Evolutionary conservation across 2,329 filamentous ascomycete species (phyloP).

Genomic region (Leptosphaerulina australis): DNA sequence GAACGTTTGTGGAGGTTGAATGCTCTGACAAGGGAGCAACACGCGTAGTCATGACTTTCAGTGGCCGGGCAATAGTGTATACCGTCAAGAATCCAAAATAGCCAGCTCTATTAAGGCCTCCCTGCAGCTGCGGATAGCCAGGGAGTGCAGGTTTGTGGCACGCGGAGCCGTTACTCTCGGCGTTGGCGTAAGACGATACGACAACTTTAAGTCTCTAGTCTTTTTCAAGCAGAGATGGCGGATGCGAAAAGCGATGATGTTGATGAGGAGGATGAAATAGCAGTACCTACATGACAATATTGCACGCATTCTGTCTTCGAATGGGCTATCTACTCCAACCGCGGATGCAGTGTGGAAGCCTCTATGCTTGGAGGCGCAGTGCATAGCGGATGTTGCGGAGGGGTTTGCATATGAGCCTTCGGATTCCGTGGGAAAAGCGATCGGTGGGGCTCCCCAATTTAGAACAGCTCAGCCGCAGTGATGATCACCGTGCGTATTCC

Average conservation of each 20-base stretch:
- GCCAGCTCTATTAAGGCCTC: constrained; percentile 4
- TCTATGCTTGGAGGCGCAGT: constrained; percentile 10
- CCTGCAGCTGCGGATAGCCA: constrained; percentile 12
- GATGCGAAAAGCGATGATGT: not conserved
- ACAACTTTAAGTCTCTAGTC: constrained; percentile 5
- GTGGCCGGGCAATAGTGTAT: constrained; percentile 27
- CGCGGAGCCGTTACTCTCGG: constrained; percentile 6
- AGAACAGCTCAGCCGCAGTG: constrained; percentile 14
- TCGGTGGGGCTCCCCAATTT: constrained; percentile 14
- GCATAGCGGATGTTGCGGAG: constrained; percentile 8
- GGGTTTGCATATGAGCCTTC: constrained; percentile 7
- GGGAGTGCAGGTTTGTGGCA: constrained; percentile 15
- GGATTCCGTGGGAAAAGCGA: constrained; percentile 16
- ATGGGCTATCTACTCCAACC: not conserved
- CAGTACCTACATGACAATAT: constrained; percentile 3
- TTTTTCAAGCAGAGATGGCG: constrained; percentile 1
- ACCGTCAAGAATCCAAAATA: constrained; percentile 19
- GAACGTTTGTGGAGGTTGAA: constrained; percentile 18
- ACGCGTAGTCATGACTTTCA: constrained; percentile 22
- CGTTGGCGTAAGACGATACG: constrained; percentile 13
- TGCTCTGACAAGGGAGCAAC: constrained; percentile 15
- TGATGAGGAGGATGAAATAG: not conserved
- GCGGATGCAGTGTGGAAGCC: constrained; percentile 3
- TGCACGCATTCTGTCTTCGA: not conserved
- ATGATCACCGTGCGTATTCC: constrained; percentile 11